These are phyloP conservation scores for Xylariaceae sp. DNA, from an alignment of 2,329 filamentous ascomycete genomes.

Conservation along the genomic window DNA sequence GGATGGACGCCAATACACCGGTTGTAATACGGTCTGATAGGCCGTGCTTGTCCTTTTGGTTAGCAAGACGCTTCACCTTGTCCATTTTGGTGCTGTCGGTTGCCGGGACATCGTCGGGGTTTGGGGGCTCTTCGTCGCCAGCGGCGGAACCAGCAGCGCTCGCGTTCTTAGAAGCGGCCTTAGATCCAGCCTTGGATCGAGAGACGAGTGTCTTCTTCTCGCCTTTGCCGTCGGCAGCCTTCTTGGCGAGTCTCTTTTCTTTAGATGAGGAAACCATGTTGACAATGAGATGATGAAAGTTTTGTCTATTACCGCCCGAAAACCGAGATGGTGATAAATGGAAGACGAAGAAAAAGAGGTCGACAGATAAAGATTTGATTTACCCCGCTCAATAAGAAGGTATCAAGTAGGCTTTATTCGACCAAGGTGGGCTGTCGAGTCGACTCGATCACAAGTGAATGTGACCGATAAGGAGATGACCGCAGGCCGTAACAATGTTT, in stretches of 20 bases:
- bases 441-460: constrained; percentile 31
- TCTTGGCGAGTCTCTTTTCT: constrained; percentile 72
- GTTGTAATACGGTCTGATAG: constrained; percentile 98
- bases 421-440: constrained; percentile 4
- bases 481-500: constrained; percentile 12
- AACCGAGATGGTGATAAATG: constrained; percentile 2
- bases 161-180: constrained; percentile 62
- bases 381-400: constrained; percentile 24
- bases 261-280: constrained; percentile 72
- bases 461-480: constrained; percentile 22
- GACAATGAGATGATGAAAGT: constrained; percentile 19
- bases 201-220: constrained; percentile 77
- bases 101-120: constrained; percentile 71
- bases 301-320: constrained; percentile 15
- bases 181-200: constrained; percentile 67
- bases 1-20: constrained; percentile 86
- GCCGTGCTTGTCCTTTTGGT: constrained; percentile 95
- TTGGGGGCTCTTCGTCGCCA: constrained; percentile 65
- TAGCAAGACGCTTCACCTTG: constrained; percentile 81
- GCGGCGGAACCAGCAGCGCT: constrained; percentile 68
- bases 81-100: constrained; percentile 74
- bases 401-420: constrained; percentile 3
- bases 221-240: constrained; percentile 70
- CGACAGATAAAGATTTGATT: neutral
- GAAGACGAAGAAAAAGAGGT: neutral